phyloP scores from a whole-genome alignment of 2,329 filamentous ascomycete species.

The Fonsecaea pugnacius region DNA sequence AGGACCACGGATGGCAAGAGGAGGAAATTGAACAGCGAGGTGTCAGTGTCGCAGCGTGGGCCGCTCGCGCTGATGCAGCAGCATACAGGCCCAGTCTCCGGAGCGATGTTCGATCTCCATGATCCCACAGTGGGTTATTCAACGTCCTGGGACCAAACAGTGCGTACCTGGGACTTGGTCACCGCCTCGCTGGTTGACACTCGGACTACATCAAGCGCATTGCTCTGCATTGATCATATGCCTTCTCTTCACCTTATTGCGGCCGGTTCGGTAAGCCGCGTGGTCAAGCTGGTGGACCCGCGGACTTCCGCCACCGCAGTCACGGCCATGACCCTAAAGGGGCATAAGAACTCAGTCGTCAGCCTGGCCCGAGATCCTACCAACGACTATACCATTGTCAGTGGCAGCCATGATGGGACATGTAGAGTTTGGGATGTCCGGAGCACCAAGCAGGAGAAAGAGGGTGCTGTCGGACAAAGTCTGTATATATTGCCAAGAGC shows the following conservation, averaged over 20 bases:
- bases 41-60: conserved; percentile 70
- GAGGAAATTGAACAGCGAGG: conserved; percentile 70
- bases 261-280: conserved; percentile 80
- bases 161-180: conserved; percentile 88
- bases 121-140: conserved; percentile 91
- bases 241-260: conserved; percentile 66
- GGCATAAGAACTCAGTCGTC: conserved; percentile 77
- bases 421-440: conserved; percentile 93
- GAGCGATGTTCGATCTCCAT: conserved; percentile 79
- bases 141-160: conserved; percentile 84
- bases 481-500: conserved; percentile 79
- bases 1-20: conserved; percentile 71
- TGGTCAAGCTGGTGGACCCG: conserved; percentile 92
- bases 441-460: conserved; percentile 63
- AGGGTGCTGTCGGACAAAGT: conserved; percentile 68
- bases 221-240: conserved; percentile 78
- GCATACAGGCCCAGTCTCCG: conserved; percentile 75
- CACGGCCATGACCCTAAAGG: conserved; percentile 85
- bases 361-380: conserved; percentile 64
- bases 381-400: conserved; percentile 81
- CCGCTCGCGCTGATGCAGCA: conserved; percentile 73
- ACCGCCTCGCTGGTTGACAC: conserved; percentile 79
- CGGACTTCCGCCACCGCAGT: conserved; percentile 75
- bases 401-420: conserved; percentile 88
- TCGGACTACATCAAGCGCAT: conserved; percentile 78